phyloP scores from a whole-genome alignment of 176 grass and related monocot genomes.

The Rhynchospora tenuis region DNA sequence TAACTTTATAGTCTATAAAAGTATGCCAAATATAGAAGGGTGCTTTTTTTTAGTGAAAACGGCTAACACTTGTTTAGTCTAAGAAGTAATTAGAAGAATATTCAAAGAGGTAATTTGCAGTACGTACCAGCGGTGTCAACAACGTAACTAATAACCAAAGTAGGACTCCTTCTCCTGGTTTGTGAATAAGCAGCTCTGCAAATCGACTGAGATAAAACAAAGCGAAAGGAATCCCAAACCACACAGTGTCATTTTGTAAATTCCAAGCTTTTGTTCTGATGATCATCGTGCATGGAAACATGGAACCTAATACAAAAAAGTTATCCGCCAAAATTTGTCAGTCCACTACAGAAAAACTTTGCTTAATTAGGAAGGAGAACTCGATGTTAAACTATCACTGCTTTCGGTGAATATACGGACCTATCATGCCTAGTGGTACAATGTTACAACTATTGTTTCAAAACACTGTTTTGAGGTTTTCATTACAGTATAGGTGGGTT shows the following conservation, averaged over 20 bases:
- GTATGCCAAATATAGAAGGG: no score
- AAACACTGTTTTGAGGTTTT: no score
- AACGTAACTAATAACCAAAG: slow-evolving; percentile 35
- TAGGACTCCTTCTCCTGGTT: slow-evolving; percentile 44
- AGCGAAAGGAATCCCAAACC: slow-evolving; percentile 21
- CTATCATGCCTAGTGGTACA: no score
- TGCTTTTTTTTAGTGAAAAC: no score
- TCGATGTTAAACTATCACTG: no score
- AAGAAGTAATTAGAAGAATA: no score
- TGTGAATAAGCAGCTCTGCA: slow-evolving; percentile 35
- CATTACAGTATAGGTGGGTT: not conserved
- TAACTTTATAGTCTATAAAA: no score
- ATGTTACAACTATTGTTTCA: no score
- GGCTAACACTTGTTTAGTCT: no score
- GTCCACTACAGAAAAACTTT: not conserved
- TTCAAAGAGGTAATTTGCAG: no score
- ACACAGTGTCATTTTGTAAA: slow-evolving; percentile 21
- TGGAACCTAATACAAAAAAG: slow-evolving; percentile 14
- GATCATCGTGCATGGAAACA: slow-evolving; percentile 40
- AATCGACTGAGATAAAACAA: slow-evolving; percentile 35
- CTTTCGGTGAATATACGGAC: no score
- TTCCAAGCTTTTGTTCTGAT: slow-evolving; percentile 31
- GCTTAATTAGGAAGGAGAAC: not conserved
- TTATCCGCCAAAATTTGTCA: no score
- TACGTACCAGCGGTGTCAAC: not conserved